A percentile compares a stretch with the other conserved stretches of the same genome.
Evolutionary conservation across 257 asterid species (phyloP).

Genomic region (Nicotiana benthamiana): DNA sequence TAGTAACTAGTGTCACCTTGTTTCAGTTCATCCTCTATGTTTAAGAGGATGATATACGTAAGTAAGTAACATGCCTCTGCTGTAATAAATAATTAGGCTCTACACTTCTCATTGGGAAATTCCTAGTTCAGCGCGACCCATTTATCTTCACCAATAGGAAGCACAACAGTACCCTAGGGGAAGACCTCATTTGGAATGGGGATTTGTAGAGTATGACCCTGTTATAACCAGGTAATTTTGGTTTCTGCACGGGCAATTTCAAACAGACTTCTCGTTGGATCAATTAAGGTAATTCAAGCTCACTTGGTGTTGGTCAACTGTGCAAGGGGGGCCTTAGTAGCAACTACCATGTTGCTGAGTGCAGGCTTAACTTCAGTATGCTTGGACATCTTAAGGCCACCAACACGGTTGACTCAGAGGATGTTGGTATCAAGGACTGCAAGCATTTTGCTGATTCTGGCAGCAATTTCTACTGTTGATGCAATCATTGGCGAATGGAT

Average conservation of each 20-base stretch:
- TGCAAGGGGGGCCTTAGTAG: constrained; percentile 69
- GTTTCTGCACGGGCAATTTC: neutral
- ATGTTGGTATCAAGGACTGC: no score
- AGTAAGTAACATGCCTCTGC: neutral
- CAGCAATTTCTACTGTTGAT: no score
- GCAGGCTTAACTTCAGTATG: constrained; percentile 80
- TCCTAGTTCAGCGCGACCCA: constrained; percentile 36
- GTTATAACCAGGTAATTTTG: constrained; percentile 29
- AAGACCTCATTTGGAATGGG: constrained; percentile 26
- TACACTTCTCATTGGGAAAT: constrained; percentile 19
- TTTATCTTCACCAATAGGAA: constrained; percentile 34
- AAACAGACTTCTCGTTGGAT: no score
- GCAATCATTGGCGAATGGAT: no score
- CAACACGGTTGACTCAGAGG: no score
- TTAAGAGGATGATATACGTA: no score
- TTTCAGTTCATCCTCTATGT: no score
- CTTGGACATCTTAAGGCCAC: constrained; percentile 42
- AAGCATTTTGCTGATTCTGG: no score
- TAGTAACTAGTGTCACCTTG: no score
- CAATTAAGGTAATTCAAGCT: no score
- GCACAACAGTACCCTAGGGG: constrained; percentile 27
- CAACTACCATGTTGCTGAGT: constrained; percentile 71
- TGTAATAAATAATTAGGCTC: neutral
- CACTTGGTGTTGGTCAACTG: neutral
- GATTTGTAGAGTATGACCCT: constrained; percentile 30